Percentiles rank a stretch among this genome's conserved stretches.
Conservation (phyloP, 2,329 filamentous ascomycete species). For the Periconia macrospinosa region DNA sequence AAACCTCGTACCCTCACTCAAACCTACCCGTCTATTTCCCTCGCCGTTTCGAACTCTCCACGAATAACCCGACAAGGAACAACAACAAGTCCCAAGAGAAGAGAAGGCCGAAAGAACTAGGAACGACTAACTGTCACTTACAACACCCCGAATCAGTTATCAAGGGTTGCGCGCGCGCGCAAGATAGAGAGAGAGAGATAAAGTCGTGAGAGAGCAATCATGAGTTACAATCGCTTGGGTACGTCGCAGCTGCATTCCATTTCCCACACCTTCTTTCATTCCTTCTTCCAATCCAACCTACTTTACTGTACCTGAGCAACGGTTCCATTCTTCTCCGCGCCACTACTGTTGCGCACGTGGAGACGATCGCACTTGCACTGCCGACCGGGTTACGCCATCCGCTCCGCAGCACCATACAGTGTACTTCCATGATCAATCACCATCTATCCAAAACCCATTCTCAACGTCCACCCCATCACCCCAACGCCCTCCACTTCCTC, state of each 20-base stretch:
- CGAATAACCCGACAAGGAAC: conserved; percentile 21
- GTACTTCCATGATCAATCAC: conserved; percentile 1
- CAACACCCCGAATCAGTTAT: no score
- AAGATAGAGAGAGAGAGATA: no score
- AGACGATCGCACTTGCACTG: neutral
- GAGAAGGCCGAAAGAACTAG: no score
- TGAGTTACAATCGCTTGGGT: conserved; percentile 43
- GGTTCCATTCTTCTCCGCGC: neutral
- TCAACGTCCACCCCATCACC: neutral
- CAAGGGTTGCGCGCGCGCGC: no score
- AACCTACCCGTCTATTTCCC: conserved; percentile 8
- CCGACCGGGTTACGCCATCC: conserved; percentile 2
- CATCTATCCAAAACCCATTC: neutral
- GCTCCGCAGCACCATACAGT: conserved; percentile 1
- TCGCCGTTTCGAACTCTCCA: conserved; percentile 5
- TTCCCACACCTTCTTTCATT: conserved; percentile 15
- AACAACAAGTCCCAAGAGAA: conserved; percentile 14
- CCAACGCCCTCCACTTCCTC: neutral
- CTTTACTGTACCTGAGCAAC: neutral
- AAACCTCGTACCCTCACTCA: conserved; percentile 22
- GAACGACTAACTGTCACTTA: no score
- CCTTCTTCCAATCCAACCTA: neutral
- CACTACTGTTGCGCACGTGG: neutral
- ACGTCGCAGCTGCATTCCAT: conserved; percentile 17
- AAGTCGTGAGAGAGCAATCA: conserved; percentile 7